A percentile compares a stretch with the other conserved stretches of the same genome.
phyloP scores from a whole-genome alignment of 2,329 filamentous ascomycete genomes.

The Penicillium concentricum region DNA sequence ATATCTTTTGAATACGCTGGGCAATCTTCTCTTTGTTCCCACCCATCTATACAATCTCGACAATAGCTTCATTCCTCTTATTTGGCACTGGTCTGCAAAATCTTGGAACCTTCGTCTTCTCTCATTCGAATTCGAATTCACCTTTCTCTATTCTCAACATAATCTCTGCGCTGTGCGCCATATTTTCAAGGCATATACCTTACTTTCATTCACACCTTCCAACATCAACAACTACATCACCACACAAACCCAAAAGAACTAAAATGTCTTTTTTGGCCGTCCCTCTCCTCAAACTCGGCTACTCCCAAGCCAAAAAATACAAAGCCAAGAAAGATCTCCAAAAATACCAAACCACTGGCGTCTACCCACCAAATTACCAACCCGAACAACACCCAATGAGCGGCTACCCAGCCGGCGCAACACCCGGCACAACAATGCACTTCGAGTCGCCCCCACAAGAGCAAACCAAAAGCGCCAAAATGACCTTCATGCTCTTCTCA shows the following conservation, averaged over 20 bases:
- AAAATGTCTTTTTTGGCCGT: conserved; percentile 32
- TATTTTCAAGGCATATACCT: neutral
- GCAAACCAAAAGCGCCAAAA: conserved; percentile 12
- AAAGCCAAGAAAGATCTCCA: conserved; percentile 26
- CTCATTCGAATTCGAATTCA: neutral
- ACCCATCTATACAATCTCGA: conserved; percentile 5
- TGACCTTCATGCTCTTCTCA: conserved; percentile 22
- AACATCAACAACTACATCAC: neutral
- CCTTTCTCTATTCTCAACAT: neutral
- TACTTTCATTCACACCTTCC: neutral
- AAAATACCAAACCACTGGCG: conserved; percentile 17
- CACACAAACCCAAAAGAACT: neutral
- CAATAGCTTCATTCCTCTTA: neutral
- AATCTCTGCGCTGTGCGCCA: conserved; percentile 6
- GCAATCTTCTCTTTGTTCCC: conserved; percentile 8
- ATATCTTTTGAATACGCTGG: neutral
- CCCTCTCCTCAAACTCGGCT: conserved; percentile 30
- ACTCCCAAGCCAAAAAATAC: conserved; percentile 32
- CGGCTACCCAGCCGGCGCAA: conserved; percentile 20
- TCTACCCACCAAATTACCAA: conserved; percentile 15
- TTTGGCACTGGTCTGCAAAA: conserved; percentile 18
- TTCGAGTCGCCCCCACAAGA: conserved; percentile 12
- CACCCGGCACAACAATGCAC: conserved; percentile 16
- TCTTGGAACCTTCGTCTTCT: neutral
- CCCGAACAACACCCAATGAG: conserved; percentile 20